Percentiles rank a stretch among this genome's conserved stretches.
Conservation (phyloP, 345 rosid species). For the Populus pruinosa region DNA sequence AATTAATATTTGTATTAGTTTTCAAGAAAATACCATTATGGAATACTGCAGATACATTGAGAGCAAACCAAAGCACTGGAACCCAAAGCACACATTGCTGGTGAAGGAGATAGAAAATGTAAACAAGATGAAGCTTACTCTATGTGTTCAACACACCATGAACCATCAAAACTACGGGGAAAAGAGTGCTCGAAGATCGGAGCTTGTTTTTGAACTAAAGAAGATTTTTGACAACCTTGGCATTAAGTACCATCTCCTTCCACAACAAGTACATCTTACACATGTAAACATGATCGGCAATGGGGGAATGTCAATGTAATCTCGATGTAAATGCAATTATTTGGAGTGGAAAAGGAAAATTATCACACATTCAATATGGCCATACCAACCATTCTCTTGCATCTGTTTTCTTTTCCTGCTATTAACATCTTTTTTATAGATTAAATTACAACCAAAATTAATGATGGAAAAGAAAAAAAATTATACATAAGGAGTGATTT, state of each 20-base stretch:
- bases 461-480: no score
- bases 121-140: constrained; percentile 42
- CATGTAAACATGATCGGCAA: constrained; percentile 14
- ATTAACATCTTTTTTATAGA: no score
- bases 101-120: constrained; percentile 54
- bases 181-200: constrained; percentile 39
- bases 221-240: constrained; percentile 47
- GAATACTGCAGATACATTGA: constrained; percentile 40
- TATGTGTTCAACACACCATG: constrained; percentile 53
- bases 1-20: no score
- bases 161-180: constrained; percentile 63
- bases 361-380: no score
- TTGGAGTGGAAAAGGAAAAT: no score
- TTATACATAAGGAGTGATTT: no score
- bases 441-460: no score
- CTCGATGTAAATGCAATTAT: no score
- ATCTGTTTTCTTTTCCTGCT: no score
- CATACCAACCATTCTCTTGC: no score
- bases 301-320: neutral
- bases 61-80: constrained; percentile 61
- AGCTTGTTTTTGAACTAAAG: constrained; percentile 51
- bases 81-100: constrained; percentile 40
- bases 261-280: constrained; percentile 46
- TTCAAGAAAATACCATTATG: neutral
- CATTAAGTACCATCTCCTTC: constrained; percentile 51